Evolutionary conservation across 768 basidiomycete genomes (phyloP), one percentile per base, ranked within the genome.

Genomic region (Exidia glandulosa): DNA sequence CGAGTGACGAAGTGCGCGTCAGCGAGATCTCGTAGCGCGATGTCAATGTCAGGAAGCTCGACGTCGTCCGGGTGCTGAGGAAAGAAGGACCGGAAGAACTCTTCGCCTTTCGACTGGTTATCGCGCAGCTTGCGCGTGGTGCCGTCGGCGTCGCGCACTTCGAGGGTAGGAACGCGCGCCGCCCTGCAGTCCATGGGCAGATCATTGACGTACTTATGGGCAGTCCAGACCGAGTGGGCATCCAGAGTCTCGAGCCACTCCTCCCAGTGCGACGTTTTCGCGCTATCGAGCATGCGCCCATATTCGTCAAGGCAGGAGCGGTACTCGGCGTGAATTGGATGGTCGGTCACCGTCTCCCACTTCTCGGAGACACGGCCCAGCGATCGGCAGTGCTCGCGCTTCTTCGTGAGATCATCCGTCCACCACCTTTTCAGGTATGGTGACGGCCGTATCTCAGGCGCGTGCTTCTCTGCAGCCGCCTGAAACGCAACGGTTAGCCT

Each of bases 381-480:
- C 54, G 63, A 60, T 4, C 67, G 61, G 0, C 63, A 57, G 4
- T 64, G 36, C 7, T 58, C 63, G 13, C 65, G 65, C 30, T 65
- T 32, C 0, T 63, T 55, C 0, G 57, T 57, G 2, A 78, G 71
- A 0, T 72, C 71, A 16, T 61, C 56, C 10, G 57, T 67, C 71
- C 69, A 77, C 76, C 74, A 76, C 2, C 66, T 25, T 33, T 74
- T 74, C 2, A 61, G 29, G 58, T 67, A 67, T 2, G 67, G 68
- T 2, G 58, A 62, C 1, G 66, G 65, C 30, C 63, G 59, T 1
- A 61, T 29, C 1, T 54, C 25, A 0, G 71, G 72, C 0, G 72
- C 67, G 5, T 59, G 29, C 7, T 59, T 48, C 10, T 63, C 41
- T 1, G 72, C 65, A 0, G 64, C 65, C 0, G 58, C 41, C 16